Conservation (phyloP, 345 rosid species). For the Populus ilicifolia region DNA sequence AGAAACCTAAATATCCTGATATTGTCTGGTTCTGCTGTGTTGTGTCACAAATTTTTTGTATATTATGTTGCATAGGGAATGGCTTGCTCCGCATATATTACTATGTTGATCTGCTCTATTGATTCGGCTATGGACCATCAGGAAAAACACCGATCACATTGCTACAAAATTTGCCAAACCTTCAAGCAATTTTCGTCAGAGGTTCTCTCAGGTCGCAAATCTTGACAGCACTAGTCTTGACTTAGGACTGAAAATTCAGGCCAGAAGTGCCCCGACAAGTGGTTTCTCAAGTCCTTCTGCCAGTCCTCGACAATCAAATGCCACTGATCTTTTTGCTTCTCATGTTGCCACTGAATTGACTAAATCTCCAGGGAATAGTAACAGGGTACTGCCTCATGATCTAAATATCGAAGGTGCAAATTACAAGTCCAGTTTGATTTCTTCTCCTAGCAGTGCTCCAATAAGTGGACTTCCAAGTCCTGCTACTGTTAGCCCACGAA, state of each 20-base stretch:
- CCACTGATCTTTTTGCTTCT: constrained; percentile 10
- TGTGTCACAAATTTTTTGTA: neutral
- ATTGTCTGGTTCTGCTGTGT: neutral
- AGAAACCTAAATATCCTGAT: neutral
- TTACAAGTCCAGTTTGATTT: constrained; percentile 27
- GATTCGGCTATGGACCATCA: constrained; percentile 3
- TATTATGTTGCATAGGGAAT: neutral
- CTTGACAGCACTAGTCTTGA: constrained; percentile 20
- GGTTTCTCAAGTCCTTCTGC: constrained; percentile 43
- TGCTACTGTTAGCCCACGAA: constrained; percentile 35
- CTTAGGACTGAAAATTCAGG: constrained; percentile 31
- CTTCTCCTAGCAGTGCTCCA: constrained; percentile 55
- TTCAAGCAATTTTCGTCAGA: constrained; percentile 15
- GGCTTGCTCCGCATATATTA: neutral
- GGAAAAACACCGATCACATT: constrained; percentile 26
- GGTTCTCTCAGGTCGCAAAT: constrained; percentile 23
- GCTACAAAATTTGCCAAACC: constrained; percentile 9
- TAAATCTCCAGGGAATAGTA: constrained; percentile 18
- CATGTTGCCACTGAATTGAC: neutral
- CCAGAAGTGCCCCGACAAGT: constrained; percentile 65
- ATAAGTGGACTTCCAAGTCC: constrained; percentile 50
- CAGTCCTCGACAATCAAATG: constrained; percentile 40
- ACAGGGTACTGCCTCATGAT: constrained; percentile 30
- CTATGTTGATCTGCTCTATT: neutral
- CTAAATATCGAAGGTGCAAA: constrained; percentile 21